Percentiles rank a stretch among this genome's conserved stretches.
Evolutionary conservation across 169 alveolate species (phyloP).

Genomic region (Plasmodium cynomolgi): DNA sequence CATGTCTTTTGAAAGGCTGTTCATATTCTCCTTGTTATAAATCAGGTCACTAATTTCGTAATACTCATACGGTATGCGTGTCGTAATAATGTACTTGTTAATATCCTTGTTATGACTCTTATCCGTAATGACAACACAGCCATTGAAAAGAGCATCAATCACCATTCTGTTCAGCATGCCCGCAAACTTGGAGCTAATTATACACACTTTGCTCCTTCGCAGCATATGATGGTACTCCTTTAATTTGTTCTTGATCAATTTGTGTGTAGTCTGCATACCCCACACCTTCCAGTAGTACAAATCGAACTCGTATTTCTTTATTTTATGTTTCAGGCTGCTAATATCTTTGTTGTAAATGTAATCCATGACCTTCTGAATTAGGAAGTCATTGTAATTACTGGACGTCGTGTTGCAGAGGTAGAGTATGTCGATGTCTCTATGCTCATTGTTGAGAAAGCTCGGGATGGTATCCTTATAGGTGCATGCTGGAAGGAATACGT

Average conservation of each 20-base stretch:
- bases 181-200: slow-evolving; percentile 59
- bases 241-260: slow-evolving; percentile 50
- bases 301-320: slow-evolving; percentile 45
- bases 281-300: slow-evolving; percentile 65
- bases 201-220: slow-evolving; percentile 63
- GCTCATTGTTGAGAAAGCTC: background rate
- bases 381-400: slow-evolving; percentile 51
- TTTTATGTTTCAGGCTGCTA: slow-evolving; percentile 8
- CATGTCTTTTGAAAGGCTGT: slow-evolving; percentile 12
- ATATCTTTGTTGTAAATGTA: slow-evolving; percentile 50
- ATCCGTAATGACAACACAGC: slow-evolving; percentile 68
- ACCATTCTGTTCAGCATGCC: slow-evolving; percentile 70
- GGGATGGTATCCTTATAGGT: slow-evolving; percentile 1
- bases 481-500: slow-evolving; percentile 34
- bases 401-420: slow-evolving; percentile 55
- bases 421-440: slow-evolving; percentile 58
- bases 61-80: slow-evolving; percentile 67
- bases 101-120: slow-evolving; percentile 63
- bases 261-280: slow-evolving; percentile 75
- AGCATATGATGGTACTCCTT: slow-evolving; percentile 15
- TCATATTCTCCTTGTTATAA: slow-evolving; percentile 51
- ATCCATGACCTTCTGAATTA: slow-evolving; percentile 67
- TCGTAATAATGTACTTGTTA: slow-evolving; percentile 27
- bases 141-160: slow-evolving; percentile 48
- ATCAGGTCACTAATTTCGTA: slow-evolving; percentile 55